Percentiles rank a stretch among this genome's conserved stretches.
Conservation (phyloP, 73 alveolate genomes). For the Blepharisma japonicum region DNA sequence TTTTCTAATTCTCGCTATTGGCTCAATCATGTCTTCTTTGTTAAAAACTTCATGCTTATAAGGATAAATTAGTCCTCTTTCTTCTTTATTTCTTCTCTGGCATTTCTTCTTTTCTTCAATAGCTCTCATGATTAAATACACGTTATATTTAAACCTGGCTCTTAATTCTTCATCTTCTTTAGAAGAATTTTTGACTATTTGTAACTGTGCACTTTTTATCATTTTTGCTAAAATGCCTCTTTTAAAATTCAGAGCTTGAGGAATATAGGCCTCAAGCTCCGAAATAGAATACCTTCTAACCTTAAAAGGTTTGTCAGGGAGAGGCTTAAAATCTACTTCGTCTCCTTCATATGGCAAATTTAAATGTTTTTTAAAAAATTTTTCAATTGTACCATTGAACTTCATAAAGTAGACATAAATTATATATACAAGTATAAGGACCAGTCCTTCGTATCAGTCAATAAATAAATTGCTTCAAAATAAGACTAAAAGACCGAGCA, state of each 20-base stretch:
- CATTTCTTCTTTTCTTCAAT: slow-evolving; percentile 18
- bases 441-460: slow-evolving; percentile 25
- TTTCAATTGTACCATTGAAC: slow-evolving; percentile 12
- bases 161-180: neutral
- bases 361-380: slow-evolving; percentile 2
- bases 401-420: neutral
- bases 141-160: neutral
- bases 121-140: neutral
- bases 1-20: too few relatives aligned
- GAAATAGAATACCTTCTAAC: slow-evolving; percentile 9
- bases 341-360: slow-evolving; percentile 24
- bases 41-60: too few relatives aligned
- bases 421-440: neutral
- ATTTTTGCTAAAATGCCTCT: slow-evolving; percentile 23
- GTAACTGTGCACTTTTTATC: slow-evolving; percentile 1
- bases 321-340: neutral
- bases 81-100: neutral
- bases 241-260: slow-evolving; percentile 14
- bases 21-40: too few relatives aligned
- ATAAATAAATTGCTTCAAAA: neutral
- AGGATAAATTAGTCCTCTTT: neutral
- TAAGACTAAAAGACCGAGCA: neutral
- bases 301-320: slow-evolving; percentile 4
- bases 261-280: neutral
- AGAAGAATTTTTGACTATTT: slow-evolving; percentile 4